Base-by-base conservation (phyloP, 2,329 filamentous ascomycete genomes). In the Xylaria polymorpha region DNA sequence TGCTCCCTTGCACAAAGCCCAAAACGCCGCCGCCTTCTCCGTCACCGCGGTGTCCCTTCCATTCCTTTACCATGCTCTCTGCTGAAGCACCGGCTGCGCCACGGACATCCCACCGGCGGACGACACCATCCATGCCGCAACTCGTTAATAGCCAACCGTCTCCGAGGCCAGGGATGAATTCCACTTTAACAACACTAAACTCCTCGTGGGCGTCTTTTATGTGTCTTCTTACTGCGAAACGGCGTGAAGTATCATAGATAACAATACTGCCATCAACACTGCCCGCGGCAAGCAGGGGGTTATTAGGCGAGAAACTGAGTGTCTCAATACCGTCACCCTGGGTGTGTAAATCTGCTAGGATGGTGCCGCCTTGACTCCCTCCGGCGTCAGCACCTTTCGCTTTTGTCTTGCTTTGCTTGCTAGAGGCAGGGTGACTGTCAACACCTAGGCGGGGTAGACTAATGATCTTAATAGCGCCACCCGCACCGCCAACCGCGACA, bases 181-280 rank as follows among this genome's bases (percentile, higher is more conserved):
- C 94, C 4, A 98, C 90, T 81, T 97, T 95, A 70, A 98, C 95
- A 22, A 99, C 93, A 1, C 93, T 91, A 76, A 92, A 91, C n/a
- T 93, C 92, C 72, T 94, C 92, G 79, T 97, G 95, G 1, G 93
- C 94, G 59, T 92, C 91, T 60, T 87, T 86, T 72, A 98, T 93
- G 77, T 94, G 90, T 64, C 93, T 85, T 61, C 96, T 87, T n/a
- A 97, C 89, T 2, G 94, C 92, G 77, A 97, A 98, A 61, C 92
- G 90, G 74, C 96, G 91, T 51, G 91, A 89, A 0, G 92, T 91
- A 80, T 99, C 96, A 79, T 94, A 98, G 2, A 99, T 87, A 10
- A 90, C 92, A 71, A 99, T 94, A 65, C 83, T 92, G 69, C 91
- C 91, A 79, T 92, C 91, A 32, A 92, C 91, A 74, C 90, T 92